Base-by-base conservation (phyloP, 805 yeast species). In the Lachancea lanzarotensis region DNA sequence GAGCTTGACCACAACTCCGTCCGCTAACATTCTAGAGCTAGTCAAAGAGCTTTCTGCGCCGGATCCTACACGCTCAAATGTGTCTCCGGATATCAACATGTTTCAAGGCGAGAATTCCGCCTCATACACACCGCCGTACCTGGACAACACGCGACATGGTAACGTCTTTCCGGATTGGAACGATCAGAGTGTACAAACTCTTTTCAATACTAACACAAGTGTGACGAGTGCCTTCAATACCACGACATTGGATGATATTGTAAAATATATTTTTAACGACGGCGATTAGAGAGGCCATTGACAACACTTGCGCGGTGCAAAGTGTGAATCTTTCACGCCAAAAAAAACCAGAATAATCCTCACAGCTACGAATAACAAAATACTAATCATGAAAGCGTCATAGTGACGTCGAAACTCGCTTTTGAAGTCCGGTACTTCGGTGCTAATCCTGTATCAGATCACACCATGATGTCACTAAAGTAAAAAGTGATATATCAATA, bases 171-270 rank as follows among this genome's bases (percentile, higher is more conserved):
- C 45, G 9, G n/a, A 26, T 18, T 42, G 45, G 45, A 42, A 42
- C 19, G 45, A 26, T 30, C 38, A 42, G 29, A 42, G 45, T 16
- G 45, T 42, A 8, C 45, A 42, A 18, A 46, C 40, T 5, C 27
- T 42, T 9, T 26, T 46, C 18, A 46, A 42, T 27, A 36, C 43
- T 13, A 33, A 35, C 16, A 35, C 46, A 2, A 48, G 50, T n/a
- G 52, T 54, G 10, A 47, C 54, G 42, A 19, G 16, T 19, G 38
- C 27, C 4, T 60, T 58, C 35, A 57, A 57, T 37, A 60, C 65
- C 1, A 60, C 65, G 3, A 60, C 65, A 3, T 58, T 60, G 61
- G 63, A 60, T 45, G 63, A 60, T 40, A 58, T 60, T 12, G 56
- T 57, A 40, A 60, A 56, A 33, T 59, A 56, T 31, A 45, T 59